Conservation (phyloP, 495 filamentous ascomycete species). For the Penicillium pulvis region DNA sequence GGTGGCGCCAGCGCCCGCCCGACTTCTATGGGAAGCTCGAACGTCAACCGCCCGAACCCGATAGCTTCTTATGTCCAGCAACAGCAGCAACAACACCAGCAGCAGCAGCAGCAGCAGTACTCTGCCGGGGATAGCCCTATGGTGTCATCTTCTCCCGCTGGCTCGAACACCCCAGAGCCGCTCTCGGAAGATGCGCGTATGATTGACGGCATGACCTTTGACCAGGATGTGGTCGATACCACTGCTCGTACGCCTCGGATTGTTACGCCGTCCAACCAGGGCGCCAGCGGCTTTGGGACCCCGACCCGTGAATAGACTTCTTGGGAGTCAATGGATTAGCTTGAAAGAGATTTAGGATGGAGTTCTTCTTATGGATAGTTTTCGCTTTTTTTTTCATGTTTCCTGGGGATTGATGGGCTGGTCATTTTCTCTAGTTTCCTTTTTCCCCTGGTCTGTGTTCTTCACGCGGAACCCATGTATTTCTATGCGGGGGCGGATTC, state of each 20-base stretch:
- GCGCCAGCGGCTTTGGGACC: slow-evolving; percentile 18
- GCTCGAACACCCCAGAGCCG: slow-evolving; percentile 44
- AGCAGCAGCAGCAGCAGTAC: slow-evolving; percentile 28
- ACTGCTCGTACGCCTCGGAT: slow-evolving; percentile 48
- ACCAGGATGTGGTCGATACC: slow-evolving; percentile 55
- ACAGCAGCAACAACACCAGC: slow-evolving; percentile 24
- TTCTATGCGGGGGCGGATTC: slow-evolving; percentile 15
- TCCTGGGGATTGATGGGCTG: not conserved
- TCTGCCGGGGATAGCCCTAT: slow-evolving; percentile 33
- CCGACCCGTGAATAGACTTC: slow-evolving; percentile 20
- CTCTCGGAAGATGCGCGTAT: slow-evolving; percentile 48
- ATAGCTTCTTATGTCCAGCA: slow-evolving; percentile 30
- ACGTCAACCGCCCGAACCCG: slow-evolving; percentile 29
- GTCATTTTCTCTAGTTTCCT: slow-evolving; percentile 7
- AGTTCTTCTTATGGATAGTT: slow-evolving; percentile 5
- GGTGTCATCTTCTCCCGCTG: slow-evolving; percentile 35
- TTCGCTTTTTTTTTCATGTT: not conserved
- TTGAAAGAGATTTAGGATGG: slow-evolving; percentile 16
- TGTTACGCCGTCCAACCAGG: slow-evolving; percentile 28
- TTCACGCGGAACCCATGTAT: slow-evolving; percentile 12
- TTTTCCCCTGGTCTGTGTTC: slow-evolving; percentile 6
- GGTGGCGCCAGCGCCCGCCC: slow-evolving; percentile 29
- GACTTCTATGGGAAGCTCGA: slow-evolving; percentile 40
- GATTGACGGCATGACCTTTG: slow-evolving; percentile 60
- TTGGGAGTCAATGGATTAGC: not conserved